Base-by-base conservation (phyloP, 2,329 filamentous ascomycete genomes). In the Clarireedia homoeocarpa region DNA sequence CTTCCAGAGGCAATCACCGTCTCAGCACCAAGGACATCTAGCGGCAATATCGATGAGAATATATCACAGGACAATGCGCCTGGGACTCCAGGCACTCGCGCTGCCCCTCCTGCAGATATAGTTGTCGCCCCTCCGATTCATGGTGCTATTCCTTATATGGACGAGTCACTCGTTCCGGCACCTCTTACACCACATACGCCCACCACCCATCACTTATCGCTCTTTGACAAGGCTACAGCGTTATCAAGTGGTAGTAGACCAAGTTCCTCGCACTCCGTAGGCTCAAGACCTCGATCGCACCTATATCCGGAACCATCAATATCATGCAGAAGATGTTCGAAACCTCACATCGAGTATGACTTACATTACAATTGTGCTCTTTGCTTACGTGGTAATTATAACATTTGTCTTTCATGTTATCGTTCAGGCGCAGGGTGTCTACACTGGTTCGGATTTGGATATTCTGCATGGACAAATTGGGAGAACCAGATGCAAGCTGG, bases 391-490 rank as follows among this genome's bases (percentile, higher is more conserved):
- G 89, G 89, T 0, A 75, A 81, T 48, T 95, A 86, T 76, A 86
- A 91, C 67, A 75, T 96, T 10, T 97, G 92, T 66, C 72, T 88
- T 2, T 78, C 78, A 61, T 97, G 92, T 73, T 96, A 95, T 69
- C 84, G 89, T 27, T 69, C 75, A 12, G 85, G 86, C 7, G 81
- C 81, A 65, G 91, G 91, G 10, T 97, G 92, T 69, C 76, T 83
- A 17, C 82, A 94, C 68, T 96, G 91, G 90, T 91, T 86, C 63
- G 91, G 92, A 1, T 96, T 96, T 68, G 89, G 89, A 3, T 78
- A 86, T 63, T 79, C 80, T 4, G 90, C 89, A 0, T 81, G 83
- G 73, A 73, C 73, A 47, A 83, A 80, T 58, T 92, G 87, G 76
- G 83, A 88, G 57, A 76, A 75, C 64, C 69, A 72, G 63, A 69